Conservation (phyloP, 2,329 filamentous ascomycete species). For the Sclerotinia sclerotiorum region DNA sequence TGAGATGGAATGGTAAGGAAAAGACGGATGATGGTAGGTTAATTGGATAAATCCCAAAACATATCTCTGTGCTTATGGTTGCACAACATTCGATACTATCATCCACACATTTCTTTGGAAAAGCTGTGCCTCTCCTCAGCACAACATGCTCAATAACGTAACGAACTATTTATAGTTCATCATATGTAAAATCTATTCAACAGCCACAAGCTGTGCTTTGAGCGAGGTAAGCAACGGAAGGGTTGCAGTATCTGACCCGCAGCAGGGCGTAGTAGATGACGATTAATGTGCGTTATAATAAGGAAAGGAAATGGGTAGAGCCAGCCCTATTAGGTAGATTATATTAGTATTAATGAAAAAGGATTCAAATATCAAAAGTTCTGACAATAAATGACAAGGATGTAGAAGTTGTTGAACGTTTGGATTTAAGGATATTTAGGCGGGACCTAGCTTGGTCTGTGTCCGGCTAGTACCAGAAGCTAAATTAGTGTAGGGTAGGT, state of each 20-base stretch:
- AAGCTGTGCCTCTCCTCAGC: neutral
- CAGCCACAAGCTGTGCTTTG: constrained; percentile 13
- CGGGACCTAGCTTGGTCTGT: neutral
- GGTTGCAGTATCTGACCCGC: constrained; percentile 20
- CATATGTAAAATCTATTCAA: neutral
- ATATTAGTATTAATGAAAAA: neutral
- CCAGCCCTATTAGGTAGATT: neutral
- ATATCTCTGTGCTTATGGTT: constrained; percentile 1
- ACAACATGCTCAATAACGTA: neutral
- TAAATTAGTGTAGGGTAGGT: neutral
- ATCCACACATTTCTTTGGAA: neutral
- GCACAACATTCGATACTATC: constrained; percentile 8
- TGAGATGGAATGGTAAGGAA: neutral
- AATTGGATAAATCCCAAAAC: constrained; percentile 11
- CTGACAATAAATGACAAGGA: neutral
- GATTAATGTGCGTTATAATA: neutral
- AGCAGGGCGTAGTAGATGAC: constrained; percentile 10
- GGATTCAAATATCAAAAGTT: constrained; percentile 1
- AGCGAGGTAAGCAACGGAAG: constrained; percentile 10
- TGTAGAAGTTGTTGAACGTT: neutral
- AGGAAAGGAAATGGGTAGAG: neutral
- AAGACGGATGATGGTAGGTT: neutral
- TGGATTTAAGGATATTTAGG: neutral
- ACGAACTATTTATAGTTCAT: constrained; percentile 16
- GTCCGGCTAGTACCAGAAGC: neutral